These are phyloP conservation scores for Postia placenta DNA, from an alignment of 768 basidiomycete genomes.

Conservation along the genomic window DNA sequence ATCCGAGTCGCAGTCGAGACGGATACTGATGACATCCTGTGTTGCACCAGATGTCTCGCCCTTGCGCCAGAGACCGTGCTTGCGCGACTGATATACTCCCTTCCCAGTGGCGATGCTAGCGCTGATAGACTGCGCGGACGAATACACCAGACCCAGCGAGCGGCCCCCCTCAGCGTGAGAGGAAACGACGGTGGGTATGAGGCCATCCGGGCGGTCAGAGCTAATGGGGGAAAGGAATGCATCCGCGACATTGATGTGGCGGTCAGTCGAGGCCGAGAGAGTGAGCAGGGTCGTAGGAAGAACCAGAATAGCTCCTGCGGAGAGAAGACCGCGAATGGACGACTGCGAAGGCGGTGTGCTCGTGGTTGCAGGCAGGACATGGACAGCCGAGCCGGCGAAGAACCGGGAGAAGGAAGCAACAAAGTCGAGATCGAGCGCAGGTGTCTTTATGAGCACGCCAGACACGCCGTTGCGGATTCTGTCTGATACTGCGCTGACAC, in stretches of 20 bases:
- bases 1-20: slow-evolving; percentile 89
- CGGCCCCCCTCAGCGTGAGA: slow-evolving; percentile 59
- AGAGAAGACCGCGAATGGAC: slow-evolving; percentile 53
- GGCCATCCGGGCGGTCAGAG: slow-evolving; percentile 86
- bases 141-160: slow-evolving; percentile 91
- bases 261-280: slow-evolving; percentile 41
- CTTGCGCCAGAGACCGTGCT: slow-evolving; percentile 94
- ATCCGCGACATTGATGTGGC: slow-evolving; percentile 70
- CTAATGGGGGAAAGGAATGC: slow-evolving; percentile 78
- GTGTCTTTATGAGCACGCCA: slow-evolving; percentile 75
- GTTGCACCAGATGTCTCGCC: slow-evolving; percentile 95
- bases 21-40: slow-evolving; percentile 79
- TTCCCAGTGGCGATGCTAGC: slow-evolving; percentile 85
- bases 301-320: slow-evolving; percentile 58
- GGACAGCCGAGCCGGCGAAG: slow-evolving; percentile 56
- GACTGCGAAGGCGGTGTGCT: slow-evolving; percentile 49
- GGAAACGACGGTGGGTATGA: slow-evolving; percentile 90
- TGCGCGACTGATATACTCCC: slow-evolving; percentile 94
- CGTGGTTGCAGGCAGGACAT: slow-evolving; percentile 47
- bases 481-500: slow-evolving; percentile 70
- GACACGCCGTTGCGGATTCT: slow-evolving; percentile 67
- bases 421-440: slow-evolving; percentile 66
- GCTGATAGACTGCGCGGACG: slow-evolving; percentile 76
- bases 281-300: slow-evolving; percentile 70
- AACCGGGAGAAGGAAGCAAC: slow-evolving; percentile 74